Base-by-base conservation (phyloP, 495 filamentous ascomycete genomes). In the Penicillium tannophilum region DNA sequence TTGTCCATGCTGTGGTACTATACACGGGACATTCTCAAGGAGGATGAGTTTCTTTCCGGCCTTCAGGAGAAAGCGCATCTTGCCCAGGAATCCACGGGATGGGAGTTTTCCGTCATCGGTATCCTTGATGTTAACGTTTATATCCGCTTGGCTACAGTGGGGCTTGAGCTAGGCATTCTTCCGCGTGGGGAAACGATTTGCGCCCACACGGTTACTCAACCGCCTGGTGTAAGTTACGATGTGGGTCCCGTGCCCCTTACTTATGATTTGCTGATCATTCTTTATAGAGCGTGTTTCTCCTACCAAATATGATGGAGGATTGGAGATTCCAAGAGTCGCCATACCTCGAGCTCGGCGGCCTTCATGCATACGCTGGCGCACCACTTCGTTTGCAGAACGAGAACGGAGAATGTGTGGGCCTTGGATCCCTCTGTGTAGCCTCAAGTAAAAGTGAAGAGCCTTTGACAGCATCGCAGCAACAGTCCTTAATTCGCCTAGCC, bases 1-100 rank as follows among this genome's bases (percentile, higher is more conserved):
- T 44, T 64, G 9, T 61, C 62, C 2, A 53, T 64, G 45, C 42
- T 64, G 8, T 64, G 58, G 62, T 64, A 64, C 24, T 61, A 61
- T 52, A 59, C 62, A 20, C 58, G 55, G 20, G 55, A 62, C 52
- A 35, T 64, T 17, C 30, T 56, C 0, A 39, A 56, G 19, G 51
- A 61, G 16, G 39, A 50, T 7, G 58, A 61, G 11, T 55, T 64
- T 16, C 50, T 64, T 5, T 57, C 62, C 0, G 58, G 58, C 0
- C 51, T 64, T 3, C 62, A 64, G 20, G 62, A 61, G 41, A 64
- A 64, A 46, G 62, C 49, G 0, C 8, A 54, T 53, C 41, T 64
- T 19, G 62, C 53, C 5, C 43, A 61, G 26, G 62, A 64, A 28
- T 64, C 58, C 17, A 52, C 49, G 0, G 62, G 58, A 33, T 64